phyloP scores from a whole-genome alignment of 192 early-diverging fungal genomes.

The Coemansia sp. region DNA sequence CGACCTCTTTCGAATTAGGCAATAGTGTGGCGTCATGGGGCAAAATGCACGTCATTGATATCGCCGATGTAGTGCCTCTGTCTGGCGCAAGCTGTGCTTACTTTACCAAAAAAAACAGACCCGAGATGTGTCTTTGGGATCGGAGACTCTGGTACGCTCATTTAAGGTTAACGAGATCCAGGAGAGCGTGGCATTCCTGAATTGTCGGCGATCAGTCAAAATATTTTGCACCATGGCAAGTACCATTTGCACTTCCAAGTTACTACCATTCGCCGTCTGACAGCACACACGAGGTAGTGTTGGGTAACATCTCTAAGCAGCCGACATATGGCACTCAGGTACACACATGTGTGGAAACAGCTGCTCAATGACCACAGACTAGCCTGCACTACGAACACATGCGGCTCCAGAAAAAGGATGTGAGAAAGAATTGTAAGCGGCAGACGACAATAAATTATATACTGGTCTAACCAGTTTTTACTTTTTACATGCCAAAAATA shows the following conservation, averaged over 20 bases:
- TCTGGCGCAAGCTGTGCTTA: slow-evolving; percentile 85
- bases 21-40: slow-evolving; percentile 92
- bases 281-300: too few species aligned
- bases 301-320: too few species aligned
- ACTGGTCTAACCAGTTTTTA: too few species aligned
- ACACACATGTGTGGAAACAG: too few species aligned
- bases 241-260: slow-evolving; percentile 82
- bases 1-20: slow-evolving; percentile 82
- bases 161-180: slow-evolving; percentile 81
- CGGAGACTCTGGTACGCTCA: slow-evolving; percentile 72
- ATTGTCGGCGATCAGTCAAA: slow-evolving; percentile 86
- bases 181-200: slow-evolving; percentile 91
- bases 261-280: slow-evolving; percentile 58
- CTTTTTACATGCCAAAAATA: too few species aligned
- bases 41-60: slow-evolving; percentile 88
- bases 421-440: too few species aligned
- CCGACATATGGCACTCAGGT: too few species aligned
- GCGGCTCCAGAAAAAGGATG: too few species aligned
- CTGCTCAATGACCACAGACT: too few species aligned
- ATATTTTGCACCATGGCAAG: slow-evolving; percentile 87
- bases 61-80: slow-evolving; percentile 97
- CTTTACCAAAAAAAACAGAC: slow-evolving; percentile 73
- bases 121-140: too few species aligned
- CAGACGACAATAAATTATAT: too few species aligned
- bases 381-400: too few species aligned